A percentile compares a stretch with the other conserved stretches of the same genome.
Evolutionary conservation across 2,329 filamentous ascomycete genomes (phyloP).

Genomic region (Fusarium brevicatenulatum): DNA sequence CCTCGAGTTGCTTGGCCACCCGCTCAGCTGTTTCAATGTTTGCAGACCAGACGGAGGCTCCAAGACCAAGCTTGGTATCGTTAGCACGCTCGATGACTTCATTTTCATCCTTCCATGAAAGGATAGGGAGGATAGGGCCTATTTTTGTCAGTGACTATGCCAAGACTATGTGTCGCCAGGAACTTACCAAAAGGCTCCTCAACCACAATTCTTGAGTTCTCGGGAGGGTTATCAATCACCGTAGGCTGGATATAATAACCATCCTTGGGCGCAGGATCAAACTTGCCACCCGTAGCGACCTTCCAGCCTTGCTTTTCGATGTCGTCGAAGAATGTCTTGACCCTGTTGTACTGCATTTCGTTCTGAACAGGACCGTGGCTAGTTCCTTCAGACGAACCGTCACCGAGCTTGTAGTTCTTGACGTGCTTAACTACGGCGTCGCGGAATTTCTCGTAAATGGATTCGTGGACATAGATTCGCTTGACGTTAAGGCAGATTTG

Average conservation of each 20-base stretch:
- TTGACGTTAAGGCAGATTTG: constrained; percentile 57
- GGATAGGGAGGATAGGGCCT: constrained; percentile 68
- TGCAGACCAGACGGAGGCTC: constrained; percentile 65
- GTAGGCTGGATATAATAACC: constrained; percentile 69
- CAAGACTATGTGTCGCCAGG: too few relatives aligned
- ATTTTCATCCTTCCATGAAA: constrained; percentile 69
- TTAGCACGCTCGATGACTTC: constrained; percentile 69
- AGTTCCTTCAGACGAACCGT: constrained; percentile 49
- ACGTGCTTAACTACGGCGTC: constrained; percentile 48
- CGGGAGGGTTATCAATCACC: constrained; percentile 68
- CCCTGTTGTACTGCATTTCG: constrained; percentile 70
- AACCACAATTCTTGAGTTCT: constrained; percentile 64
- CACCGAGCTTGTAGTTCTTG: constrained; percentile 59
- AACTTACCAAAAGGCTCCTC: constrained; percentile 62
- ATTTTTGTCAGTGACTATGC: neutral
- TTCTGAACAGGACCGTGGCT: constrained; percentile 72
- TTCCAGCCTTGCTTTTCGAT: constrained; percentile 57
- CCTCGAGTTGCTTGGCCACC: constrained; percentile 64
- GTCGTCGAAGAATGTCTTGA: constrained; percentile 57
- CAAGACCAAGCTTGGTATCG: constrained; percentile 62
- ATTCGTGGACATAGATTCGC: constrained; percentile 69
- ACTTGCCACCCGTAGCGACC: constrained; percentile 51
- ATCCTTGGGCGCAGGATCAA: constrained; percentile 41
- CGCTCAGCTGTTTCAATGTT: constrained; percentile 61
- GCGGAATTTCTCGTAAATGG: constrained; percentile 66